Percentiles rank a stretch among this genome's conserved stretches.
phyloP scores from a whole-genome alignment of 345 rosid genomes.

The Jatropha curcas region DNA sequence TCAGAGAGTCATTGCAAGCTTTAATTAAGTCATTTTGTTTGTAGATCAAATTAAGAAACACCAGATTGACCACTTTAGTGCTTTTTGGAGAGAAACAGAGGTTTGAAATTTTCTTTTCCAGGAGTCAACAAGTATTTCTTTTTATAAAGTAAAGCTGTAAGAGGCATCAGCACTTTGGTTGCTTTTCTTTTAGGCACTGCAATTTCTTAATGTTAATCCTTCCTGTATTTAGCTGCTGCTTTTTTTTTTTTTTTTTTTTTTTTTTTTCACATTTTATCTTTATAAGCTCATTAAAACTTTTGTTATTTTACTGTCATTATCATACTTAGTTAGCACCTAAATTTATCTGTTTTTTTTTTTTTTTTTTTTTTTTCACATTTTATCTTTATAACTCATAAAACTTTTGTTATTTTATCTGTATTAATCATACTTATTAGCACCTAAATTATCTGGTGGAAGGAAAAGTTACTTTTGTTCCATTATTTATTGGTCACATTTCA shows the following conservation, averaged over 20 bases:
- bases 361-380: not conserved
- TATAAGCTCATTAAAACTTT: too few species aligned
- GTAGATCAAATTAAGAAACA: not conserved
- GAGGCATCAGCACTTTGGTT: conserved; percentile 21
- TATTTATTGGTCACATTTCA: conserved; percentile 6
- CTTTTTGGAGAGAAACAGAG: not conserved
- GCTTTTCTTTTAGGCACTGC: conserved; percentile 23
- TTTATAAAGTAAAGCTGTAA: conserved; percentile 33
- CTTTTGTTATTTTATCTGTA: not conserved
- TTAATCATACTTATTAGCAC: not conserved
- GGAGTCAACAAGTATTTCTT: conserved; percentile 21
- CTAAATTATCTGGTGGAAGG: not conserved
- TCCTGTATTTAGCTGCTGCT: not conserved
- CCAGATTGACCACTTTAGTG: not conserved
- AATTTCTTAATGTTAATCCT: not conserved
- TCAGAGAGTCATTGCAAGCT: not conserved
- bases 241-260: not conserved
- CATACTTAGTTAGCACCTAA: too few species aligned
- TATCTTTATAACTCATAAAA: too few species aligned
- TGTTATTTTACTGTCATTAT: not conserved
- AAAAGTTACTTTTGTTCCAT: not conserved
- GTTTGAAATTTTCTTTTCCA: not conserved
- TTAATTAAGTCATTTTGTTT: not conserved
- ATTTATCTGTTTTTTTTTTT: not conserved
- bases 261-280: not conserved